Evolutionary conservation across 306 rosid species (phyloP).

Genomic region (Parietaria judaica): DNA sequence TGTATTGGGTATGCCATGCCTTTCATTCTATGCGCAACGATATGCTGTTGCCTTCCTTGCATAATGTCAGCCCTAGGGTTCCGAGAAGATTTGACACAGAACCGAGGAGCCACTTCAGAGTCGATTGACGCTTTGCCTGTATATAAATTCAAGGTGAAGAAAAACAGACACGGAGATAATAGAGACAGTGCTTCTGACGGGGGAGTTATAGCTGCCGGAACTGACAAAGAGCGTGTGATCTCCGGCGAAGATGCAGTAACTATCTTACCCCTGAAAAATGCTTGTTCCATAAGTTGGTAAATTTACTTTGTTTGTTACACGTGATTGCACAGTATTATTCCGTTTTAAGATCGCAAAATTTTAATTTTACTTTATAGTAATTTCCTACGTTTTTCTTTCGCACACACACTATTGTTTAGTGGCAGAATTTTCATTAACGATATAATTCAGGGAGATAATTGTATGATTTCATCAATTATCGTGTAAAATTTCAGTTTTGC

Average conservation of each 20-base stretch:
- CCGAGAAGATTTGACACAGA: conserved; percentile 75
- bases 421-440: too few relatives aligned
- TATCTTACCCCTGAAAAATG: neutral
- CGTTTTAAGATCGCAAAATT: too few relatives aligned
- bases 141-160: conserved; percentile 84
- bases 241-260: conserved; percentile 96
- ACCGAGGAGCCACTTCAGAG: conserved; percentile 85
- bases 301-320: too few relatives aligned
- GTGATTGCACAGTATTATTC: too few relatives aligned
- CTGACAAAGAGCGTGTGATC: conserved; percentile 74
- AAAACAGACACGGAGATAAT: conserved; percentile 45
- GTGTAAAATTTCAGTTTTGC: too few relatives aligned
- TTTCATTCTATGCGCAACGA: conserved; percentile 92
- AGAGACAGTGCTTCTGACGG: conserved; percentile 52
- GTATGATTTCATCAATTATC: too few relatives aligned
- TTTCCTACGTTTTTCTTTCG: too few relatives aligned
- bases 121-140: conserved; percentile 80
- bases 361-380: too few relatives aligned
- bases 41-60: conserved; percentile 97
- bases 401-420: too few relatives aligned
- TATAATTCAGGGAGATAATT: too few relatives aligned
- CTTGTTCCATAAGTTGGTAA: too few relatives aligned
- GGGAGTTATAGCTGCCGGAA: conserved; percentile 87
- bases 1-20: conserved; percentile 99
- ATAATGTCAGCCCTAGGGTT: conserved; percentile 90